Evolutionary conservation across 495 filamentous ascomycete species (phyloP).

Genomic region (Parachaetomium inaequale): DNA sequence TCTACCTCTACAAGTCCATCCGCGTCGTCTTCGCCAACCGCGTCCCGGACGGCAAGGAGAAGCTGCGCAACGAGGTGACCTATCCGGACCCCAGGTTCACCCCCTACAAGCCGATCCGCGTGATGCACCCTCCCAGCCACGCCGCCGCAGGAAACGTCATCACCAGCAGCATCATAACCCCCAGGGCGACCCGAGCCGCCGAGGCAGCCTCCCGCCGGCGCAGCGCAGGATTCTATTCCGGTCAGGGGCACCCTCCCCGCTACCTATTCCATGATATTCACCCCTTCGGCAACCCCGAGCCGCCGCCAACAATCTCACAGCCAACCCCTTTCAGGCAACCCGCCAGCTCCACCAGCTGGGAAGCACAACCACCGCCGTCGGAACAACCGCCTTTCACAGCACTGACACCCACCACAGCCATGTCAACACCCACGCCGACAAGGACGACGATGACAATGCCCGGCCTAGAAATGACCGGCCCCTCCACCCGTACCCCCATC

Average conservation of each 20-base stretch:
- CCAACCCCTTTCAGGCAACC: neutral
- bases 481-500: no score
- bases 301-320: neutral
- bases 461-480: constrained; percentile 3
- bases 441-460: no score
- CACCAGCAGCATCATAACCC: constrained; percentile 21
- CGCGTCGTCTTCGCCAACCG: constrained; percentile 97
- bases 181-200: constrained; percentile 42
- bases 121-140: constrained; percentile 38
- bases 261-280: constrained; percentile 12
- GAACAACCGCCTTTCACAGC: neutral
- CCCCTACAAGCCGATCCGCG: constrained; percentile 68
- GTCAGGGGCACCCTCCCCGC: constrained; percentile 12
- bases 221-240: constrained; percentile 52
- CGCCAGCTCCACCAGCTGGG: neutral
- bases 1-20: constrained; percentile 86
- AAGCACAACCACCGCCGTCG: no score
- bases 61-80: constrained; percentile 84
- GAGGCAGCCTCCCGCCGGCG: constrained; percentile 57
- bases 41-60: constrained; percentile 95
- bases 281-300: neutral
- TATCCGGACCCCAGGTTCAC: constrained; percentile 83
- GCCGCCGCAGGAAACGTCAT: constrained; percentile 17
- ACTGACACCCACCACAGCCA: neutral
- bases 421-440: neutral